A percentile compares a stretch with the other conserved stretches of the same genome.
phyloP scores from a whole-genome alignment of 345 rosid genomes.

The Trapa incisa region DNA sequence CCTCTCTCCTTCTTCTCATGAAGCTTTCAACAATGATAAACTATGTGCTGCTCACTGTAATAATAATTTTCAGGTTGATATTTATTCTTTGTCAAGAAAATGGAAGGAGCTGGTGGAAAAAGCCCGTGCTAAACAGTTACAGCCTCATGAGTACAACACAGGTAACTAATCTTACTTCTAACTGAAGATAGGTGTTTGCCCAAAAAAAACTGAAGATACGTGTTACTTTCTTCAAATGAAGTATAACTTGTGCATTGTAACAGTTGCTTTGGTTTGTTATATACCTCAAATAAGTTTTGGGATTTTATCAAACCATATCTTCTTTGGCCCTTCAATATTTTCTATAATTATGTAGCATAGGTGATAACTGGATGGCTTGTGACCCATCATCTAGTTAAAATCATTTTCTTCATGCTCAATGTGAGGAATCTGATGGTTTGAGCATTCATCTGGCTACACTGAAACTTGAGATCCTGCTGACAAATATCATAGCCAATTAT shows the following conservation, averaged over 20 bases:
- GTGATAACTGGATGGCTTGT: background rate
- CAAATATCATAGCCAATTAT: background rate
- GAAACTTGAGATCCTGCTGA: background rate
- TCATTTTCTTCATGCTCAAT: background rate
- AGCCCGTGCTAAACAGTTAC: constrained; percentile 92
- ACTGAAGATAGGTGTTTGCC: background rate
- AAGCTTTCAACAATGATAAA: background rate
- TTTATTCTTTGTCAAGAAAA: constrained; percentile 81
- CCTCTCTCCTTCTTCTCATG: background rate
- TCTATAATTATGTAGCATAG: background rate
- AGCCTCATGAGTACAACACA: constrained; percentile 79
- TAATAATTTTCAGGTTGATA: constrained; percentile 50
- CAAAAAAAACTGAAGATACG: background rate
- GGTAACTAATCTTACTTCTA: constrained; percentile 24
- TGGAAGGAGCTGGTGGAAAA: constrained; percentile 97
- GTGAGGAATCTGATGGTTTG: background rate
- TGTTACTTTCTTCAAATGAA: background rate
- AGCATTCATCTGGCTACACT: background rate
- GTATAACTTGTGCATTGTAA: background rate
- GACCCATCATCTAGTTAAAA: background rate
- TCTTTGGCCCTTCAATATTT: background rate
- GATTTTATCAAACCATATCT: background rate
- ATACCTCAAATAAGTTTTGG: background rate
- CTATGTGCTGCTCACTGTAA: constrained; percentile 1
- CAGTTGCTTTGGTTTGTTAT: background rate